These are phyloP conservation scores for Gossypium davidsonii DNA, from an alignment of 441 rosid species.

Conservation along the genomic window DNA sequence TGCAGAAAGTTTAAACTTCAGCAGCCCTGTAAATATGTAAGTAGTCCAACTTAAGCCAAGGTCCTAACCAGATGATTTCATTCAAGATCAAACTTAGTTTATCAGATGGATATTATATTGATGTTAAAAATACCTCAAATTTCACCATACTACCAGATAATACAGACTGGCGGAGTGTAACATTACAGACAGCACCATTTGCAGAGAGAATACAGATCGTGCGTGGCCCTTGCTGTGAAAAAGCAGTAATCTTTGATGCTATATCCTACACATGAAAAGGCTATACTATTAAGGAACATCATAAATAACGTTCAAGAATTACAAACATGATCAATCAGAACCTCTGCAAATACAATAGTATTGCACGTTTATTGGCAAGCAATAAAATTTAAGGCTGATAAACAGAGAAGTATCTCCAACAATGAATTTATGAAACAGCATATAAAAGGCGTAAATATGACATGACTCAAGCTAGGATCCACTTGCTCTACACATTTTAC, in stretches of 20 bases:
- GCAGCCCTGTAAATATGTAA: neutral
- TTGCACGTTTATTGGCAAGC: neutral
- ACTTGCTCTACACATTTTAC: neutral
- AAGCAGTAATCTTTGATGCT: conserved; percentile 61
- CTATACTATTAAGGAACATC: neutral
- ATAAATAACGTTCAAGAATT: neutral
- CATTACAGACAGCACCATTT: conserved; percentile 82
- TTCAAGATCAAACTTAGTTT: neutral
- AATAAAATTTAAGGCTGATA: neutral
- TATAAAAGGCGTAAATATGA: neutral
- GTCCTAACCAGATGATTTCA: neutral
- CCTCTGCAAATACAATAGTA: neutral
- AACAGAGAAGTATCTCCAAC: neutral
- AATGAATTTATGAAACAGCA: neutral
- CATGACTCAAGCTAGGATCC: neutral
- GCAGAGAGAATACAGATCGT: conserved; percentile 90
- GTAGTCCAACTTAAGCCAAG: neutral
- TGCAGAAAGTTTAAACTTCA: conserved; percentile 4
- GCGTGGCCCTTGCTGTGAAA: conserved; percentile 86
- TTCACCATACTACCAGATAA: conserved; percentile 49
- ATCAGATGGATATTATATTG: neutral
- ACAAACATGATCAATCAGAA: neutral
- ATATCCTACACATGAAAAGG: conserved; percentile 51
- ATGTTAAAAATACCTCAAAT: conserved; percentile 57
- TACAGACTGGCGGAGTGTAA: conserved; percentile 63